These are phyloP conservation scores for Lactarius indigo DNA, from an alignment of 768 basidiomycete species.

Conservation along the genomic window DNA sequence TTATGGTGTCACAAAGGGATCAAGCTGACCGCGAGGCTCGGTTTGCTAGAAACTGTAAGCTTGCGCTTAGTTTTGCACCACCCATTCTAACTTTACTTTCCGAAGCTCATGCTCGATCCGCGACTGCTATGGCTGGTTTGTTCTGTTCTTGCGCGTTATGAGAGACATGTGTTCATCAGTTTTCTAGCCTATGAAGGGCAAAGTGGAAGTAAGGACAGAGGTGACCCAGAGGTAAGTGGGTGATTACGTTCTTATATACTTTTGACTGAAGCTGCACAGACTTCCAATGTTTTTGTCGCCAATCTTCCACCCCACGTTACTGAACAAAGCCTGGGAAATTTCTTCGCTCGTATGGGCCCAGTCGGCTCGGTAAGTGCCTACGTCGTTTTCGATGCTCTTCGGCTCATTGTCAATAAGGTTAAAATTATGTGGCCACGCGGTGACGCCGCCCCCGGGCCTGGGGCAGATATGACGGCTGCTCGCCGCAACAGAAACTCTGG, in stretches of 20 bases:
- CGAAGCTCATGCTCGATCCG: conserved; percentile 64
- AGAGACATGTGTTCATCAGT: not conserved
- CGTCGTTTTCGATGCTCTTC: not conserved
- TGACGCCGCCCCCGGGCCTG: conserved; percentile 63
- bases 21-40: conserved; percentile 89
- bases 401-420: conserved; percentile 46
- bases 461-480: conserved; percentile 69
- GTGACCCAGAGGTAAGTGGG: conserved; percentile 69
- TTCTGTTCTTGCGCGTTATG: conserved; percentile 11
- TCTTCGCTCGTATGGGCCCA: conserved; percentile 91
- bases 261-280: conserved; percentile 44
- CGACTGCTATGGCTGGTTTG: conserved; percentile 86
- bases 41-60: conserved; percentile 62
- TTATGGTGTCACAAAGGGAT: conserved; percentile 51
- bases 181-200: conserved; percentile 78
- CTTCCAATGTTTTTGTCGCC: conserved; percentile 94
- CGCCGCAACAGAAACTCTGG: conserved; percentile 70
- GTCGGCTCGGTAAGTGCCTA: conserved; percentile 74
- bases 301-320: conserved; percentile 87
- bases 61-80: not conserved
- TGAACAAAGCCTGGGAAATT: conserved; percentile 79
- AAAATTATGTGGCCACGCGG: conserved; percentile 99
- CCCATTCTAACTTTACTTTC: conserved; percentile 3
- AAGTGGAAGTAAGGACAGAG: conserved; percentile 84
- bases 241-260: not conserved